Percentiles rank a stretch among this genome's conserved stretches.
These are phyloP conservation scores for Pyrenophora tritici-repentis DNA, from an alignment of 2,329 filamentous ascomycete species.

Conservation along the genomic window DNA sequence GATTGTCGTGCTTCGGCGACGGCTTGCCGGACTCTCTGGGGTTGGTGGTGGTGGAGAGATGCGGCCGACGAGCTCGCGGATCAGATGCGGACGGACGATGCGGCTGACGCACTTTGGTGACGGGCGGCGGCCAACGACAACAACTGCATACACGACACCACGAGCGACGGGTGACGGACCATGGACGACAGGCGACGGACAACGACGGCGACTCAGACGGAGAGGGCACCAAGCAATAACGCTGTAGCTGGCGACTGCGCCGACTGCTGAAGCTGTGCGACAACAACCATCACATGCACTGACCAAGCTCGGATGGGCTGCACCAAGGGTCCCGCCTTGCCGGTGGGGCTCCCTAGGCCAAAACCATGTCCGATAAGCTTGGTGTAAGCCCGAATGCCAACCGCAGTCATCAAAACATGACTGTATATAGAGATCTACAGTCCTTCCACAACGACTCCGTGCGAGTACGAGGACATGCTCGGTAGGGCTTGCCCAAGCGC, in stretches of 20 bases:
- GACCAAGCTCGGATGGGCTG: slow-evolving; percentile 25
- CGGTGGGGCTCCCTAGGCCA: slow-evolving; percentile 13
- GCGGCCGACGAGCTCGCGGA: slow-evolving; percentile 9
- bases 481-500: slow-evolving; percentile 23
- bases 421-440: background rate
- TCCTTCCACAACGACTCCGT: no score
- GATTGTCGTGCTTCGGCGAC: background rate
- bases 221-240: slow-evolving; percentile 32
- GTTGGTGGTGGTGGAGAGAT: slow-evolving; percentile 16
- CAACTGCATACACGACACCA: background rate
- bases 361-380: no score
- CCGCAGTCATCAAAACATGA: no score
- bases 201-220: background rate
- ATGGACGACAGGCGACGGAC: no score
- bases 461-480: background rate
- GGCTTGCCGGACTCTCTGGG: slow-evolving; percentile 13
- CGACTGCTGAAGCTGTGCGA: slow-evolving; percentile 41
- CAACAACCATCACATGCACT: slow-evolving; percentile 44
- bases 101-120: background rate
- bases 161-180: background rate
- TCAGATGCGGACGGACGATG: slow-evolving; percentile 8
- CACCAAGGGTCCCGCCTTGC: slow-evolving; percentile 8
- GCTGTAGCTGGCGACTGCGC: slow-evolving; percentile 17
- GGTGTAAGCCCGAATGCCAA: no score
- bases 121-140: no score